Percentiles rank a stretch among this genome's conserved stretches.
Conservation (phyloP, 257 asterid genomes). For the Solanum pinnatisectum region DNA sequence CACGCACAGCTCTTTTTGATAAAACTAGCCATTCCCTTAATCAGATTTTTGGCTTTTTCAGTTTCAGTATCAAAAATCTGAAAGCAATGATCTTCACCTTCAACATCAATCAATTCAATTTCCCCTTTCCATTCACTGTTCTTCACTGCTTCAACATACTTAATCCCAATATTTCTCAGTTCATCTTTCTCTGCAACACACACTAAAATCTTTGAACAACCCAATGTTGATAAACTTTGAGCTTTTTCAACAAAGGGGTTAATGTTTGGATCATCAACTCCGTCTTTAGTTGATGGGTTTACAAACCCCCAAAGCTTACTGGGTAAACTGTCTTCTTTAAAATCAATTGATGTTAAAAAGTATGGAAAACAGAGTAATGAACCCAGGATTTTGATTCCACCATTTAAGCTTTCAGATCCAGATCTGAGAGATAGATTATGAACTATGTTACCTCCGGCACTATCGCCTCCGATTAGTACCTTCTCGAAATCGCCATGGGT, state of each 20-base stretch:
- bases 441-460: constrained; percentile 28
- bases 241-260: constrained; percentile 3
- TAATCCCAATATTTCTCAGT: not conserved
- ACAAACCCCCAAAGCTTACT: not conserved
- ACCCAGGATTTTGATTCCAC: constrained; percentile 1
- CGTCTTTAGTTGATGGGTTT: not conserved
- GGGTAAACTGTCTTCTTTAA: not conserved
- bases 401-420: not conserved
- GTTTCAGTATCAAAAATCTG: not conserved
- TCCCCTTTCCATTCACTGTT: constrained; percentile 15
- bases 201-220: constrained; percentile 6
- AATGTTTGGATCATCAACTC: constrained; percentile 9
- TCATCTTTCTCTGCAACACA: constrained; percentile 1
- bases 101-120: constrained; percentile 7
- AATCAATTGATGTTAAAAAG: not conserved
- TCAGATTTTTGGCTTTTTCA: constrained; percentile 1
- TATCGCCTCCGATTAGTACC: constrained; percentile 13
- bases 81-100: constrained; percentile 17
- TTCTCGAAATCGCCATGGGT: constrained; percentile 2
- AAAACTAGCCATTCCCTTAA: not conserved
- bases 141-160: constrained; percentile 7
- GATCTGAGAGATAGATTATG: constrained; percentile 1
- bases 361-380: constrained; percentile 7
- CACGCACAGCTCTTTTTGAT: not conserved
- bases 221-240: not conserved